Evolutionary conservation across 345 rosid species (phyloP).

Genomic region (Eucalyptus regnans): DNA sequence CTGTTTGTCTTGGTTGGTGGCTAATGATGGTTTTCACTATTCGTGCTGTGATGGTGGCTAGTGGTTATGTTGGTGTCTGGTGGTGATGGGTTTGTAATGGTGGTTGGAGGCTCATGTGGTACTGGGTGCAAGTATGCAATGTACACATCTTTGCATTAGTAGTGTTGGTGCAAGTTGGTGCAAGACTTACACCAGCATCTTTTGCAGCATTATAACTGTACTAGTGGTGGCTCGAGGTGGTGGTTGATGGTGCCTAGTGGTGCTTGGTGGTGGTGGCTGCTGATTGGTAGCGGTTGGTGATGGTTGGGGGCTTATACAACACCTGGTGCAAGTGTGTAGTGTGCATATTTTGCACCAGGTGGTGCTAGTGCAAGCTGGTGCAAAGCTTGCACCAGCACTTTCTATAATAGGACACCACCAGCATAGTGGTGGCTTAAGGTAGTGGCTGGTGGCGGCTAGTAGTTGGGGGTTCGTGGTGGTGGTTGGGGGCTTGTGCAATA

Average conservation of each 20-base stretch:
- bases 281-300: background rate
- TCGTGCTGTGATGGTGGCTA: background rate
- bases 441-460: background rate
- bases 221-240: background rate
- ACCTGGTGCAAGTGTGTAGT: no score
- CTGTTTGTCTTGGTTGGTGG: background rate
- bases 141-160: no score
- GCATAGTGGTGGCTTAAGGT: rapidly evolving
- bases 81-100: background rate
- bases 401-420: background rate
- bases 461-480: no score
- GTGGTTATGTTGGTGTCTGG: no score
- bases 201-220: rapidly evolving
- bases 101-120: background rate
- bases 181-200: background rate
- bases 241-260: no score
- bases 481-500: background rate
- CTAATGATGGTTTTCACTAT: background rate
- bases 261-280: background rate
- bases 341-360: no score
- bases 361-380: background rate
- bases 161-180: no score
- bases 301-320: background rate
- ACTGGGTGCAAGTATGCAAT: background rate
- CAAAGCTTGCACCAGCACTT: background rate